Evolutionary conservation across 352 stramenopile genomes (phyloP), one percentile per base, ranked within the genome.

Genomic region (Pythium aristosporum): DNA sequence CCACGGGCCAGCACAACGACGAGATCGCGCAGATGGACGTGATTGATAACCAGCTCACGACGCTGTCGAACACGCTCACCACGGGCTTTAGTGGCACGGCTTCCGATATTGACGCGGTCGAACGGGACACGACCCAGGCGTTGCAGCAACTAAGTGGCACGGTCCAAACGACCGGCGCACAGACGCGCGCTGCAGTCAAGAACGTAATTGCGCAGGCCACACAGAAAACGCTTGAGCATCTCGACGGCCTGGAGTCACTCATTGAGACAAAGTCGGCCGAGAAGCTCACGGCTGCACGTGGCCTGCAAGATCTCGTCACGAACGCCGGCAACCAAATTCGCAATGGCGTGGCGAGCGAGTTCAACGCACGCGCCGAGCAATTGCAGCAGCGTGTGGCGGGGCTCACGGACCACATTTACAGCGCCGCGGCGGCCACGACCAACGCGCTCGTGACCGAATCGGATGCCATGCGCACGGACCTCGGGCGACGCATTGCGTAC

Each of bases 391-490:
- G 54, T 21, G 42, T 61, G 3, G 23, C 42, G 2, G 42, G 41
- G 2, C 23, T 43, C 15, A 43, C 54, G 3, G 16, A 52, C 54
- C 42, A 61, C 16, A 52, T 61, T 20, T 28, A 21, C 4, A 61
- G 41, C 16, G 18, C 28, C 3, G 39, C 23, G 25, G 18, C 13
- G 16, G 1, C 30, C 3, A 61, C 54, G 25, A 10, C 28, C 1
- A 52, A 41, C 30, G 54, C 54, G 28, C 42, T 61, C 28, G 23
- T 61, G 41, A 34, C 4, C 41, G 39, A 42, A 42, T 34, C 54
- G 1, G 54, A 61, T n/a, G 54, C 54, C 11, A 49, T 65, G 57
- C 57, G 57, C 21, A 65, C 57, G 2, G 57, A 65, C 23, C 23
- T 65, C 0, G 57, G 57, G 1, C 36, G 57, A 34, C 48, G 42